These are phyloP conservation scores for Tolypocladium nubicola DNA, from an alignment of 2,329 filamentous ascomycete genomes.

Conservation along the genomic window DNA sequence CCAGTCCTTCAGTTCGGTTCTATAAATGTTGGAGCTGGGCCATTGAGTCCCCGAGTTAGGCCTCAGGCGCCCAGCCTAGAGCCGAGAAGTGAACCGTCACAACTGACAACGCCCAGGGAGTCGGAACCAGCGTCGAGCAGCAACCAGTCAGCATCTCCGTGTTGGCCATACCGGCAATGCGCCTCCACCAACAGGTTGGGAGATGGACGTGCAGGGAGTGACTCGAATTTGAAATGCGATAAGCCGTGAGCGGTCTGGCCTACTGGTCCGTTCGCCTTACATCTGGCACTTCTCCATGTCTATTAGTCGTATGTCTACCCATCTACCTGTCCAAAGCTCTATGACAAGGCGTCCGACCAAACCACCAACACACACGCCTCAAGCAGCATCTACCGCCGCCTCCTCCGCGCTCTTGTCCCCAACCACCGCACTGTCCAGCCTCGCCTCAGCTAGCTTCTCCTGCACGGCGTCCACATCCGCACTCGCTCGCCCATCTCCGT, in stretches of 20 bases:
- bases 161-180: background rate
- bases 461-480: conserved; percentile 11
- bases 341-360: background rate
- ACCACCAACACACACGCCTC: background rate
- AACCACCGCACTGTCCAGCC: background rate
- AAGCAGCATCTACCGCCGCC: background rate
- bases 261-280: background rate
- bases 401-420: background rate
- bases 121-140: background rate
- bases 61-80: background rate
- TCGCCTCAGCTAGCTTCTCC: conserved; percentile 14
- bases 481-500: background rate
- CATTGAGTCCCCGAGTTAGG: background rate
- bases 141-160: background rate
- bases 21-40: background rate
- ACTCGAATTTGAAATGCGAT: background rate
- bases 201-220: background rate
- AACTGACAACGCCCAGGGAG: background rate
- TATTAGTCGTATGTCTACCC: background rate
- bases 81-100: background rate
- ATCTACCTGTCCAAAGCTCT: background rate
- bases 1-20: background rate
- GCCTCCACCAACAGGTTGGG: background rate
- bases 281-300: background rate
- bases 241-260: background rate